Base-by-base conservation (phyloP, 305 asterid genomes). In the Fraxinus dipetala region DNA sequence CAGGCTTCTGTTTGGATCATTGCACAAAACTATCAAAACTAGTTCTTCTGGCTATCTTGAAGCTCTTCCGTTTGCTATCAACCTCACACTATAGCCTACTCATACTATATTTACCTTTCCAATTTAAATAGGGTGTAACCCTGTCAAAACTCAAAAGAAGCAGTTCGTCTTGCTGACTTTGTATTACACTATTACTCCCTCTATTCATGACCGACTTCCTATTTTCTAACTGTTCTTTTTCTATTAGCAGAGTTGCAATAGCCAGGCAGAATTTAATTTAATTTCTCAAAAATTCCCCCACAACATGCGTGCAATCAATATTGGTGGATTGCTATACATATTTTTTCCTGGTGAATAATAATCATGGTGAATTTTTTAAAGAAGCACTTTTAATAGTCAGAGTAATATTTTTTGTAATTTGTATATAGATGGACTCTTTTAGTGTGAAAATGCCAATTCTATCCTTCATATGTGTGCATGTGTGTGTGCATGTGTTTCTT, bases 21-120 rank as follows among this genome's bases (percentile, higher is more conserved):
- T 20, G 30, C 28, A 59, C 13, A 6, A 59, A 20, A 20, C 22
- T 59, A 59, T 59, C 69, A 56, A 9, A 59, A 59, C 30, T 59
- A 59, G 30, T 20, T 65, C 79, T 76, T 30, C 70, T 59, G 70
- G 48, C 40, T 63, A 32, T 48, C 65, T 79, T 75, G 63, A 24
- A 43, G 73, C 59, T 51, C 32, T 67, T 40, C 22, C 35, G 35
- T 48, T 76, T 80, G 63, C 72, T 63, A 24, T 24, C 38, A 16
- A 56, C 67, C 67, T 84, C 31, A 35, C 70, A 1, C 11, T 61
- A 72, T 5, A 5, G 20, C 14, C 67, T 34, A 43, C 5, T 35
- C 9, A 67, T 10, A 34, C 56, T 22, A 65, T 18, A 56, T 51
- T 40, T 30, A 59, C 69, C 69, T n/a, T 59, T 20, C 30, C 3